These are phyloP conservation scores for Pseudozyma sp. DNA, from an alignment of 1,284 basidiomycete species.

Conservation along the genomic window DNA sequence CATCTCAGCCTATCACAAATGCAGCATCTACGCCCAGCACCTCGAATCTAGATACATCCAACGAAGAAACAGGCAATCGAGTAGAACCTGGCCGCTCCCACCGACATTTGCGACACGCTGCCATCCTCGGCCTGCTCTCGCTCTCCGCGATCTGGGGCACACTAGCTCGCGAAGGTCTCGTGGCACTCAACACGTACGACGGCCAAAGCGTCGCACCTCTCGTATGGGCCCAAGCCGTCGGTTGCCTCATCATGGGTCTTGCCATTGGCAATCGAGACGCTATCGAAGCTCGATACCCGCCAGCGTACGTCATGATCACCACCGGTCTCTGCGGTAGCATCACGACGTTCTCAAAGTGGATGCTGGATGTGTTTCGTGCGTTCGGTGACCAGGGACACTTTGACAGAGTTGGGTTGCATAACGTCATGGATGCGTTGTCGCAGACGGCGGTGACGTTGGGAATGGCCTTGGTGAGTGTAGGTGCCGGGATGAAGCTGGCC, in stretches of 20 bases:
- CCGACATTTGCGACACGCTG: constrained; percentile 29
- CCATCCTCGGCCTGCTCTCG: constrained; percentile 63
- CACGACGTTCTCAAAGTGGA: constrained; percentile 97
- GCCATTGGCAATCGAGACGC: constrained; percentile 64
- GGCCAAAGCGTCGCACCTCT: constrained; percentile 83
- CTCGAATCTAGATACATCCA: constrained; percentile 3
- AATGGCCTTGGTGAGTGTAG: constrained; percentile 51
- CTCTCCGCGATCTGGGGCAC: constrained; percentile 69
- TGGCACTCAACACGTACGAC: constrained; percentile 74
- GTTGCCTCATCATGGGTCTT: constrained; percentile 84
- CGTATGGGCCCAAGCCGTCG: constrained; percentile 86
- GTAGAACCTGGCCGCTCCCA: constrained; percentile 18
- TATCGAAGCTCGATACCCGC: constrained; percentile 54
- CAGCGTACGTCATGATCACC: constrained; percentile 86
- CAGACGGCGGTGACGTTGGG: constrained; percentile 62
- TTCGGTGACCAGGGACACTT: constrained; percentile 80
- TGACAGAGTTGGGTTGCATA: constrained; percentile 78
- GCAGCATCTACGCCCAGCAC: background rate
- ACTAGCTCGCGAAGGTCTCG: constrained; percentile 68
- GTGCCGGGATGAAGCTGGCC: constrained; percentile 47
- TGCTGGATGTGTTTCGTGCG: constrained; percentile 84
- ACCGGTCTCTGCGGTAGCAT: constrained; percentile 96
- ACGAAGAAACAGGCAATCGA: constrained; percentile 28
- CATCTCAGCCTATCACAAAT: background rate
- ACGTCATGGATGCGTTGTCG: constrained; percentile 72